These are phyloP conservation scores for Aspergillus hortae DNA, from an alignment of 2,329 filamentous ascomycete genomes.

Conservation along the genomic window DNA sequence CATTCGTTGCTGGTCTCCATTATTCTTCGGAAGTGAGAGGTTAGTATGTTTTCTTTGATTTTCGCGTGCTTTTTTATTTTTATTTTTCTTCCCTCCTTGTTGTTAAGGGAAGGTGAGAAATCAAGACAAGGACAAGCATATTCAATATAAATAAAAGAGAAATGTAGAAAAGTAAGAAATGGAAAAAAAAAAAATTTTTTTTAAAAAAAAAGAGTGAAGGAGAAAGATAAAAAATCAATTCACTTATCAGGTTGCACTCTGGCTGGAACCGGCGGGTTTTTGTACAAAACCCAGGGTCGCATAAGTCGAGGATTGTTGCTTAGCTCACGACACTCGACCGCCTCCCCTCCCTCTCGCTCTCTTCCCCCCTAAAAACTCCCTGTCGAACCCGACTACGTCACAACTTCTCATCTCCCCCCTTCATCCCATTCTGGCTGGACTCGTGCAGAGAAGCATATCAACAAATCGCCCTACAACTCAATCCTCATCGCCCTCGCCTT, in stretches of 20 bases:
- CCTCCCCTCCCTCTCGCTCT: conserved; percentile 18
- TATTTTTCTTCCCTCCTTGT: neutral
- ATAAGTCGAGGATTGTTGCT: conserved; percentile 16
- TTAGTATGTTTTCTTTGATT: conserved; percentile 3
- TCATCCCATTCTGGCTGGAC: conserved; percentile 12
- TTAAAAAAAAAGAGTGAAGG: neutral
- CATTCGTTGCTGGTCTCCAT: conserved; percentile 7
- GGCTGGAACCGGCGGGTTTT: conserved; percentile 16
- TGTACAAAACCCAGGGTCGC: conserved; percentile 22
- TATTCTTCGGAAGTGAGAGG: conserved; percentile 2
- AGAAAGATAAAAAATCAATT: conserved; percentile 2
- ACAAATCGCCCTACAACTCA: conserved; percentile 5
- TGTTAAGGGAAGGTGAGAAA: no score
- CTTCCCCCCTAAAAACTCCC: conserved; percentile 31
- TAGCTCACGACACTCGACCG: conserved; percentile 22
- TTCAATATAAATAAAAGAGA: no score
- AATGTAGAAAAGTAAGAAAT: no score
- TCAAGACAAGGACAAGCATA: no score
- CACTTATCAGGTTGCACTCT: conserved; percentile 12
- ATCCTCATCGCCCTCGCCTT: neutral
- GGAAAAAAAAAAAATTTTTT: neutral
- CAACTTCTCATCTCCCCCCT: conserved; percentile 27
- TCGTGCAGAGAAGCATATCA: conserved; percentile 9
- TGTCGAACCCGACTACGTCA: conserved; percentile 37
- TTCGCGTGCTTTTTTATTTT: neutral